These are phyloP conservation scores for Tylopilus rubrobrunneus DNA, from an alignment of 768 basidiomycete genomes.

Conservation along the genomic window DNA sequence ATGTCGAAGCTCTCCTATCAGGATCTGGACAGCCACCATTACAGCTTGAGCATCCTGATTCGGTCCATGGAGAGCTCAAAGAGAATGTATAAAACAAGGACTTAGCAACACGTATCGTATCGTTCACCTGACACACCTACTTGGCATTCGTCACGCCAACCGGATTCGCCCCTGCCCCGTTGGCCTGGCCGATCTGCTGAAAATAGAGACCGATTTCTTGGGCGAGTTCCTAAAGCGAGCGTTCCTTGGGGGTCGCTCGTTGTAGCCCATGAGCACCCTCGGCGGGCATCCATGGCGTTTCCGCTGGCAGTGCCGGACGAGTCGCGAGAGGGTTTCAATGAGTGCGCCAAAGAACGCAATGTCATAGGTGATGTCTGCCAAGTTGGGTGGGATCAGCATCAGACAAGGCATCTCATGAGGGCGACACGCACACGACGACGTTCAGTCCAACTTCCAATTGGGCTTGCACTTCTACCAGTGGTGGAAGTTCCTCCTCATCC, in stretches of 20 bases:
- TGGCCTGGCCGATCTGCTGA: conserved; percentile 46
- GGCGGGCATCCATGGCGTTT: conserved; percentile 32
- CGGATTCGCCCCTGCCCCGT: conserved; percentile 58
- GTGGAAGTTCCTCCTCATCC: conserved; percentile 59
- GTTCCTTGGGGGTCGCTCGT: conserved; percentile 74
- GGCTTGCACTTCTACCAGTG: conserved; percentile 34
- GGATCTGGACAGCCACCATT: too few species aligned
- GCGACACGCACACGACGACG: too few species aligned
- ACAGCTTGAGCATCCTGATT: too few species aligned
- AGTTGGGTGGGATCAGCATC: conserved; percentile 39
- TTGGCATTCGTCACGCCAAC: conserved; percentile 39
- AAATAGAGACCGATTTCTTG: conserved; percentile 38
- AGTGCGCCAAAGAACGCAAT: conserved; percentile 74
- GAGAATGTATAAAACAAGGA: too few species aligned
- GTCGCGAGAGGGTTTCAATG: conserved; percentile 57
- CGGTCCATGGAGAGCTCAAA: too few species aligned
- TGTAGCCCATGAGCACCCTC: conserved; percentile 74
- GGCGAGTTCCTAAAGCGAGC: conserved; percentile 67
- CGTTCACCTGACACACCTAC: too few species aligned
- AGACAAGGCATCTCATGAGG: too few species aligned
- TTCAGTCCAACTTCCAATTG: conserved; percentile 12
- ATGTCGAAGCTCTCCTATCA: too few species aligned
- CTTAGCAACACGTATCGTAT: too few species aligned
- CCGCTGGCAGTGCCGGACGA: conserved; percentile 8
- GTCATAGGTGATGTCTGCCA: conserved; percentile 94